Base-by-base conservation (phyloP, 345 rosid species). In the Gynandropsis gynandra region DNA sequence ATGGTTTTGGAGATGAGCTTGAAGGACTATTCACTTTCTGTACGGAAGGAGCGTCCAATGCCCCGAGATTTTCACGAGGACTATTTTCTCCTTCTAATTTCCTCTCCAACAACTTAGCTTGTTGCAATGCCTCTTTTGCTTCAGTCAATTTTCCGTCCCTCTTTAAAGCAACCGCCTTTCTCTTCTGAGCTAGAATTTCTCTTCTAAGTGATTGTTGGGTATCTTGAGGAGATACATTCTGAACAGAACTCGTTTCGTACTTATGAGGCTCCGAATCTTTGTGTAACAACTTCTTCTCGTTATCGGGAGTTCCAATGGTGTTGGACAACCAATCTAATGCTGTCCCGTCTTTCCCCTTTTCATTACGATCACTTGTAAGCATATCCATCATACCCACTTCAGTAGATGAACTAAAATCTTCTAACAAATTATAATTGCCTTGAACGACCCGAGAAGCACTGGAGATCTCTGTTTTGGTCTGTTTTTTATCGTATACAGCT, bases 101-200 rank as follows among this genome's bases (percentile, higher is more conserved):
- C 76, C 66, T 79, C 77, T 84, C 95, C 62, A 90, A 61, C 59
- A 82, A 47, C 70, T 84, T 90, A 21, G 96, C 98, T 63, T 64
- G 76, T 38, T 75, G 68, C 16, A 90, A 87, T 69, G 84, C 87
- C 54, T 80, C 89, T 54, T 74, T 79, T 32, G 98, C 96, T 74
- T 87, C 96, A 52, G 70, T 65, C 39, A 84, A 52, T 65, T 72
- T 90, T 44, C 98, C 96, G 61, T 90, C 89, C 70, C 74, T 80
- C 72, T 90, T 87, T 27, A 87, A 67, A 38, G 79, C 80, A 53
- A 90, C 54, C 8, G 96, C 98, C 67, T 70, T 84, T 78, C 74
- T 79, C 78, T 90, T 87, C 46, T 60, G 74, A 62, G 77, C 77
- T 47, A 82, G 63, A 69, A 90, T 74, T 37, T 81, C 89, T 64